Base-by-base conservation (phyloP, 176 grass and related monocot species). In the Cocos nucifera region DNA sequence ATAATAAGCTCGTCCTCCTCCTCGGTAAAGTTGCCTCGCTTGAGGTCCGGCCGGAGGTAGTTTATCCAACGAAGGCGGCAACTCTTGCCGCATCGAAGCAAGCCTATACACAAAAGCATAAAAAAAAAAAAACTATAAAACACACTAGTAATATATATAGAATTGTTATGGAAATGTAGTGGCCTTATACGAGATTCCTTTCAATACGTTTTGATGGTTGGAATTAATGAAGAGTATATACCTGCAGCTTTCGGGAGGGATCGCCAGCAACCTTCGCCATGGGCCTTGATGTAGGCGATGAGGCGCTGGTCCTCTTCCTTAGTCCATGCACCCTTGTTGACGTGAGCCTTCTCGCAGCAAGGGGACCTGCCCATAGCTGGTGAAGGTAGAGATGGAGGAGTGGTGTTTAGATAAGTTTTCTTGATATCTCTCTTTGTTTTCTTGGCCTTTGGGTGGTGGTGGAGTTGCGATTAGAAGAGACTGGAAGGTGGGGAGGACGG, bases 341-440 rank as follows among this genome's bases (percentile, higher is more conserved):
- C 89, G 69, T 87, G 90, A 49, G 80, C 90, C 75, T 89, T 95
- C 83, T 89, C 90, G 74, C 90, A 95, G 58, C 90, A 95, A 50
- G 90, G 83, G 7, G 90, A 89, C 80, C 90, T 84, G 73, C 90
- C 90, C 90, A 95, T 95, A 39, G 32, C 32, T 10, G 2, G 32
- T 39, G 9, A 10, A 39, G 32, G 9, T 7, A 39, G 32, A 39
- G 32, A 39, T 7, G 8, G 2, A 39, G 32, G 1, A 77, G 56
- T 44, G 51, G 51, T 22, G 20, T 48, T 77, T 21, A 39, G 10
- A 73, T 14, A 12, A 35, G 8, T 20, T 17, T 24, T 54, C 9
- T 51, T 19, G 26, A 2, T 39, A 9, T 39, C 32, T 39, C 6
- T 39, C 32, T 39, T 10, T 39, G 7, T 2, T 39, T 39, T 39